A percentile compares a stretch with the other conserved stretches of the same genome.
phyloP scores from a whole-genome alignment of 805 yeast species.

The Metschnikowia cerradonensis region DNA sequence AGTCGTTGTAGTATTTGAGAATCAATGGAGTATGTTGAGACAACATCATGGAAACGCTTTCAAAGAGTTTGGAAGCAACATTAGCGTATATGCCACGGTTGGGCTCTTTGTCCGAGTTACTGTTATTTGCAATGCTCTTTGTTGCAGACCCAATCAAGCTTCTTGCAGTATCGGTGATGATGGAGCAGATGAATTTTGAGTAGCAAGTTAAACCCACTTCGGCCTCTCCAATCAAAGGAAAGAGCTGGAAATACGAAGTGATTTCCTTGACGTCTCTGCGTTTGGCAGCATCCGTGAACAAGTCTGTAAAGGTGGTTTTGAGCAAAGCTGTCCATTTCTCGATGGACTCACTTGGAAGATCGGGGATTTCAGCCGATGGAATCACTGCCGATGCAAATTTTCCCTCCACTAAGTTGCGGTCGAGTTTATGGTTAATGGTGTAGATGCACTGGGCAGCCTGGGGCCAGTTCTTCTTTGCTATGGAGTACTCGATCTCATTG shows the following conservation, averaged over 20 bases:
- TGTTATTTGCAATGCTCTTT: not conserved
- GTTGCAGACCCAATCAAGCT: slow-evolving; percentile 47
- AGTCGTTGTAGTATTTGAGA: slow-evolving; percentile 51
- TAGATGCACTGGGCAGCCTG: slow-evolving; percentile 70
- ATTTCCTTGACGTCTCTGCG: slow-evolving; percentile 62
- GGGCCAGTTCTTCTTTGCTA: slow-evolving; percentile 66
- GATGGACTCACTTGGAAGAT: slow-evolving; percentile 59
- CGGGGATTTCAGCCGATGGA: slow-evolving; percentile 84
- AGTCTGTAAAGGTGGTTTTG: slow-evolving; percentile 50
- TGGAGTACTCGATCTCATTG: slow-evolving; percentile 60
- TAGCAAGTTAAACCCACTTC: slow-evolving; percentile 73
- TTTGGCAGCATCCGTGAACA: slow-evolving; percentile 69
- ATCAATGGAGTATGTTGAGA: slow-evolving; percentile 84
- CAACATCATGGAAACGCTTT: slow-evolving; percentile 77
- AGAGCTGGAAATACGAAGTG: slow-evolving; percentile 76
- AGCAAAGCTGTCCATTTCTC: slow-evolving; percentile 57
- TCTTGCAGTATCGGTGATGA: slow-evolving; percentile 76
- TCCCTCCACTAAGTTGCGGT: slow-evolving; percentile 52
- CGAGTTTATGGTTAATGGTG: slow-evolving; percentile 41
- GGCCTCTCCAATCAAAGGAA: slow-evolving; percentile 78
- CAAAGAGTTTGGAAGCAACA: slow-evolving; percentile 66
- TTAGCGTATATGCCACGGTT: slow-evolving; percentile 55
- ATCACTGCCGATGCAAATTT: slow-evolving; percentile 74
- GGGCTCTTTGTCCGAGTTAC: slow-evolving; percentile 17
- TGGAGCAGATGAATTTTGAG: slow-evolving; percentile 80